Percentiles rank a stretch among this genome's conserved stretches.
phyloP scores from a whole-genome alignment of 805 yeast species.

The Debaryomyces tyrocola region DNA sequence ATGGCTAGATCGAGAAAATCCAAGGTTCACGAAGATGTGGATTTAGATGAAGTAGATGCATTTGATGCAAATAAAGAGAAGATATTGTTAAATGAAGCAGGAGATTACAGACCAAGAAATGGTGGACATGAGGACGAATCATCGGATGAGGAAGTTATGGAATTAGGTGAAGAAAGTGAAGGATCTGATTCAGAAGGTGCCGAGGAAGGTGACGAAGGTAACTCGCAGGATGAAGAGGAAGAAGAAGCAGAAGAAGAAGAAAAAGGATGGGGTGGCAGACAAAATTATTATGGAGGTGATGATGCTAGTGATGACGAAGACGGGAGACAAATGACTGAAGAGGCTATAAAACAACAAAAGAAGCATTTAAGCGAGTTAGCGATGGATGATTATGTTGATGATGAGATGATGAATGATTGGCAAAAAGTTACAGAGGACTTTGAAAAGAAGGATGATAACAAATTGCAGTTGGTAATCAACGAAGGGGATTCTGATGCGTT shows the following conservation, averaged over 20 bases:
- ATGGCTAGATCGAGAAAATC: slow-evolving; percentile 21
- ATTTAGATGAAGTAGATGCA: slow-evolving; percentile 66
- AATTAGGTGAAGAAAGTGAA: slow-evolving; percentile 39
- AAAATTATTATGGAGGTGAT: slow-evolving; percentile 61
- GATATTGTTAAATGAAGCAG: slow-evolving; percentile 57
- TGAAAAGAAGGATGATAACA: slow-evolving; percentile 21
- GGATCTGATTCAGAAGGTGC: slow-evolving; percentile 50
- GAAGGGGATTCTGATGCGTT: slow-evolving; percentile 31
- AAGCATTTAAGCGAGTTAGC: slow-evolving; percentile 67
- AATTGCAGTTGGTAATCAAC: slow-evolving; percentile 31
- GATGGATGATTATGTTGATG: slow-evolving; percentile 63
- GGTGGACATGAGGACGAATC: slow-evolving; percentile 33
- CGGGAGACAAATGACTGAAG: slow-evolving; percentile 77
- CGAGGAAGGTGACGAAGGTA: slow-evolving; percentile 38
- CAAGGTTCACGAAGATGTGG: slow-evolving; percentile 27
- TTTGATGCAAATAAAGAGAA: slow-evolving; percentile 63
- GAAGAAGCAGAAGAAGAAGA: slow-evolving; percentile 27
- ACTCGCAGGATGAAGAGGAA: slow-evolving; percentile 14
- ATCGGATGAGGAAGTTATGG: slow-evolving; percentile 55
- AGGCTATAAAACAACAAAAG: slow-evolving; percentile 85
- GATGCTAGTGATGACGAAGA: slow-evolving; percentile 72
- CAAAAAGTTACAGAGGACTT: slow-evolving; percentile 50
- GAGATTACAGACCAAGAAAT: slow-evolving; percentile 32
- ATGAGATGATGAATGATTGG: slow-evolving; percentile 82
- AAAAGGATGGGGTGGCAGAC: slow-evolving; percentile 46